Base-by-base conservation (phyloP, 352 stramenopile species). In the Phytophthora ohioensis region DNA sequence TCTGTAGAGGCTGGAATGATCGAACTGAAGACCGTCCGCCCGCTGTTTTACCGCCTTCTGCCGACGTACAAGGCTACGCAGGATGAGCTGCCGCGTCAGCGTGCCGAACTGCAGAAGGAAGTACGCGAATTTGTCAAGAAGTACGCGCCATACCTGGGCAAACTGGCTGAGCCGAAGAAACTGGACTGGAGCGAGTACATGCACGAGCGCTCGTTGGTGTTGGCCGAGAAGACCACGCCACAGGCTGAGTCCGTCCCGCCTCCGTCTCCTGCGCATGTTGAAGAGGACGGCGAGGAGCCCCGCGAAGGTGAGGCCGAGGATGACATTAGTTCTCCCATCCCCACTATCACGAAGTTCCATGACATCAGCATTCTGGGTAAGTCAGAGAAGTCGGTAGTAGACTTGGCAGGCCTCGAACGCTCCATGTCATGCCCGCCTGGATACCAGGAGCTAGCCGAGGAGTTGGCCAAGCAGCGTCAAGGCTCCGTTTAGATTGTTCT, bases 1-100 rank as follows among this genome's bases (percentile, higher is more conserved):
- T 95, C 87, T 10, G 89, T 94, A 30, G 89, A 96, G 70, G 89
- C 87, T 34, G 89, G 89, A 42, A 96, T 95, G 71, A 96, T 96
- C 55, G 89, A 94, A 69, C 68, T 96, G 60, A 96, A 94, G 79
- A 96, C 88, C 4, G 73, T 96, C 6, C 85, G 85, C 11, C 88
- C 88, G 49, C 70, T 96, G 1, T 94, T 94, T 65, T 93, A 94
- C 66, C 88, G 88, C 35, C 58, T 96, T 35, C 62, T 94, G 52
- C 87, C 87, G 7, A 82, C 87, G 56, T 85, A 96, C 81, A 90
- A 91, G 64, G 86, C 87, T 42, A 85, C 76, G 10, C 88, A 96
- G 62, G 88, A 96, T 67, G 84, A 94, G 43, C 75, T 96, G 4
- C 88, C 88, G 4, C 69, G 72, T 27, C 80, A 86, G 21, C 88